These are phyloP conservation scores for Hydrangea macrophylla DNA, from an alignment of 148 eudicot species.

Conservation along the genomic window DNA sequence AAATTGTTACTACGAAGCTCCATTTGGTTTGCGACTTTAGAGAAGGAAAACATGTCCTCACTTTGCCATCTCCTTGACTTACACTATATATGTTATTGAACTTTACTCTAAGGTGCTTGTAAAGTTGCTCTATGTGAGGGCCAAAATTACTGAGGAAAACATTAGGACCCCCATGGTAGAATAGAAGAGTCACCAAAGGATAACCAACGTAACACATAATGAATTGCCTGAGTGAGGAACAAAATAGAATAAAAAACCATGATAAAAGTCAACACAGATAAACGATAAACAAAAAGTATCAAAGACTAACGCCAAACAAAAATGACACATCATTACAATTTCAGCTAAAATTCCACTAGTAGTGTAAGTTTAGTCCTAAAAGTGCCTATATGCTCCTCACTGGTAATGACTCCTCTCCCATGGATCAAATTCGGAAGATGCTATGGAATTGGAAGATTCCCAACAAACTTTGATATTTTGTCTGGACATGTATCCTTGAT, in stretches of 20 bases:
- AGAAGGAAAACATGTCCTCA: too few species aligned
- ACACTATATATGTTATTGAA: slow-evolving; percentile 13
- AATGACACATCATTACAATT: neutral
- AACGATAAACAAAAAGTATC: neutral
- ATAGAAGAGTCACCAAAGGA: slow-evolving; percentile 95
- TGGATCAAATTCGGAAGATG: too few species aligned
- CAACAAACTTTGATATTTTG: too few species aligned
- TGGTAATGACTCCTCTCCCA: too few species aligned
- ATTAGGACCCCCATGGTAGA: slow-evolving; percentile 95
- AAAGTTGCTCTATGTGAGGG: slow-evolving; percentile 93
- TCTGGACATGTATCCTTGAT: too few species aligned
- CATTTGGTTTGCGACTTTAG: too few species aligned
- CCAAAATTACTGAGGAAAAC: slow-evolving; percentile 82
- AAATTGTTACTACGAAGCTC: too few species aligned
- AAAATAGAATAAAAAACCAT: slow-evolving; percentile 2
- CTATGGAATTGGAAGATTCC: too few species aligned
- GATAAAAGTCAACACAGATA: neutral
- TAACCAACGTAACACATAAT: slow-evolving; percentile 69
- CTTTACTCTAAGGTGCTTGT: slow-evolving; percentile 94
- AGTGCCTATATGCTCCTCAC: too few species aligned
- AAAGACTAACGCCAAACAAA: neutral
- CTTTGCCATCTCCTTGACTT: neutral
- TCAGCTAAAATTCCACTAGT: neutral
- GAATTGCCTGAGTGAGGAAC: neutral
- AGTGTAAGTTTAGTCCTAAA: too few species aligned